phyloP scores from a whole-genome alignment of 495 filamentous ascomycete genomes.

The Penicillium malachiteum region DNA sequence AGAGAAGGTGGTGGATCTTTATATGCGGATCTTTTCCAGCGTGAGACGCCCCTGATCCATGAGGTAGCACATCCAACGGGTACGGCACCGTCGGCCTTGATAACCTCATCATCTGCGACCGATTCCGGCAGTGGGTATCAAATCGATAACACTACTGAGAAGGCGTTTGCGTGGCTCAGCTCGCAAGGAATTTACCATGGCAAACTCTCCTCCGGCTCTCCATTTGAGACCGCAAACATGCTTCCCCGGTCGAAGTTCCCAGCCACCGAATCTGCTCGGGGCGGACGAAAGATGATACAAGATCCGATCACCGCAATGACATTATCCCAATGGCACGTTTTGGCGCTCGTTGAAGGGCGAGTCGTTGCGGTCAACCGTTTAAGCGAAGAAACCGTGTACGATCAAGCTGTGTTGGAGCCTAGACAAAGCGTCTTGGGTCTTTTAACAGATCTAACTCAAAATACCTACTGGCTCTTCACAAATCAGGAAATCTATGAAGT shows the following conservation, averaged over 20 bases:
- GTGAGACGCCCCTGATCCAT: conserved; percentile 71
- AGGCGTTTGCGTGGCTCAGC: conserved; percentile 87
- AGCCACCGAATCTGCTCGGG: conserved; percentile 58
- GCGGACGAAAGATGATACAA: conserved; percentile 61
- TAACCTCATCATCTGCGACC: conserved; percentile 67
- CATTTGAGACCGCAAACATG: conserved; percentile 71
- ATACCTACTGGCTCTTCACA: conserved; percentile 96
- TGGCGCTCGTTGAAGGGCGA: conserved; percentile 78
- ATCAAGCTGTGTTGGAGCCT: conserved; percentile 80
- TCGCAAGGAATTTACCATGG: conserved; percentile 88
- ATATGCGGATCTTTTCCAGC: conserved; percentile 84
- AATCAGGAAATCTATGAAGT: conserved; percentile 88
- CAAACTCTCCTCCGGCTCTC: conserved; percentile 55
- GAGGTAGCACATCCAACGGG: conserved; percentile 58
- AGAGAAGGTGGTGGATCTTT: conserved; percentile 79
- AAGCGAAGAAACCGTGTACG: conserved; percentile 78
- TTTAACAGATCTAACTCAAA: conserved; percentile 84
- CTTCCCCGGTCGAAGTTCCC: conserved; percentile 70
- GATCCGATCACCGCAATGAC: conserved; percentile 78
- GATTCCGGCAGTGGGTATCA: conserved; percentile 43
- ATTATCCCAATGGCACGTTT: conserved; percentile 87
- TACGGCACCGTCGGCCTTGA: conserved; percentile 61
- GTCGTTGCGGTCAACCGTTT: conserved; percentile 83
- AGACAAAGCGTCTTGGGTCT: conserved; percentile 77
- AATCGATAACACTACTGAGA: conserved; percentile 54